Evolutionary conservation across 2,329 filamentous ascomycete genomes (phyloP), one percentile per base, ranked within the genome.

Genomic region (Hirsutella minnesotensis): DNA sequence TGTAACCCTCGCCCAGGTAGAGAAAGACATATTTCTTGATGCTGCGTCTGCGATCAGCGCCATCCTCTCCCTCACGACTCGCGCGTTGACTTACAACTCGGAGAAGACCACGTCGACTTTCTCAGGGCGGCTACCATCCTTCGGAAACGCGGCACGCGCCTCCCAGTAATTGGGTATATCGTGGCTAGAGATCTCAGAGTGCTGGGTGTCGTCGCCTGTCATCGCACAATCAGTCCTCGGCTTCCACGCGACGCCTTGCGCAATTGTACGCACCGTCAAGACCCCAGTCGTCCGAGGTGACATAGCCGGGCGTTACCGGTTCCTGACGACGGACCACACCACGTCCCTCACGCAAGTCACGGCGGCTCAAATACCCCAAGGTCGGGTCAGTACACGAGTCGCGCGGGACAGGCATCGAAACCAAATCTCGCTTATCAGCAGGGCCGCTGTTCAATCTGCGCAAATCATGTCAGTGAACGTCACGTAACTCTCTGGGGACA

Each of bases 281-380:
- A 40, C 74, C 75, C 49, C 75, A 77, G 52, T 77, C 75, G 47
- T 79, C 75, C 3, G 53, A 64, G 0, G 75, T 79, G 3, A 63
- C 68, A 54, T 77, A 76, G 3, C 73, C 75, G 0, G 72, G 63
- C 0, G 63, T 63, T 8, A 67, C 51, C 5, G 62, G 49, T 43
- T 71, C 65, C 33, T 74, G 71, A n/a, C 71, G 70, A n/a, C 69
- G 62, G 5, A 68, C 57, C 37, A 66, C 58, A 15, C 65, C 65
- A 7, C 56, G 56, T 31, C 55, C 51, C 39, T 59, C 51, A 13
- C 49, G 49, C 44, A 50, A 42, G 19, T 52, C 47, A 29, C 52
- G 50, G 3, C 45, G 50, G 15, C 39, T 47, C 34, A 56, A 40
- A 29, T 47, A 43, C 9, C 53, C 54, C 31, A 59, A 42, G 4